Evolutionary conservation across 2,329 filamentous ascomycete species (phyloP), one percentile per base, ranked within the genome.

Genomic region (Cercospora sp.): DNA sequence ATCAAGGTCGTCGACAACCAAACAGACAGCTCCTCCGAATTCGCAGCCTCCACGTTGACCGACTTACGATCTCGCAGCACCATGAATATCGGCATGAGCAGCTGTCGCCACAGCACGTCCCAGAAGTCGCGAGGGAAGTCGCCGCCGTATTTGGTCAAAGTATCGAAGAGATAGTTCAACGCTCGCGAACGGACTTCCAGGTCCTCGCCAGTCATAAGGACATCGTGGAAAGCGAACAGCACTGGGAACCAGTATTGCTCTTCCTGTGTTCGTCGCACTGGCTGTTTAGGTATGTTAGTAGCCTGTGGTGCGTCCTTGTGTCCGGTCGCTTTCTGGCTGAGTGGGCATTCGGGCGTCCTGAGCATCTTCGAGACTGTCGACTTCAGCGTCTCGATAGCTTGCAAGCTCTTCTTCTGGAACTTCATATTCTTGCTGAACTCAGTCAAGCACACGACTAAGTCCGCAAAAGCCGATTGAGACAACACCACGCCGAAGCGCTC

Each of bases 1-100:
- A 99, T 99, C 92, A 99, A 97, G 8, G 95, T 99, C 0, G 95
- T 99, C 0, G 95, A 98, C 26, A 99, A 85, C 95, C 95, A 99
- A 2, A 99, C 95, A 0, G 95, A 98, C 20, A 98, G 85, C 77
- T 99, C 95, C 80, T 99, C 96, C 75, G 97, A 94, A 76, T 94
- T 98, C 39, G 94, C 87, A 13, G 94, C 94, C 76, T 97, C 97
- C 28, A 90, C 90, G 91, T 98, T 96, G 79, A 99, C 95, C 0
- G 94, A 96, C 71, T 95, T 93, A 5, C 75, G 72, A 18, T 95
- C 97, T 73, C 96, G 93, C 53, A 99, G 82, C 2, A 99, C 96
- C 86, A 98, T 94, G 82, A 99, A 99, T 73, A 99, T 99, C 0
- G 95, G 96, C 74, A 97, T 98, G 1, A 99, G 86, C 67, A 99